Base-by-base conservation (phyloP, 2,329 filamentous ascomycete species). In the Colletotrichum tropicicola region DNA sequence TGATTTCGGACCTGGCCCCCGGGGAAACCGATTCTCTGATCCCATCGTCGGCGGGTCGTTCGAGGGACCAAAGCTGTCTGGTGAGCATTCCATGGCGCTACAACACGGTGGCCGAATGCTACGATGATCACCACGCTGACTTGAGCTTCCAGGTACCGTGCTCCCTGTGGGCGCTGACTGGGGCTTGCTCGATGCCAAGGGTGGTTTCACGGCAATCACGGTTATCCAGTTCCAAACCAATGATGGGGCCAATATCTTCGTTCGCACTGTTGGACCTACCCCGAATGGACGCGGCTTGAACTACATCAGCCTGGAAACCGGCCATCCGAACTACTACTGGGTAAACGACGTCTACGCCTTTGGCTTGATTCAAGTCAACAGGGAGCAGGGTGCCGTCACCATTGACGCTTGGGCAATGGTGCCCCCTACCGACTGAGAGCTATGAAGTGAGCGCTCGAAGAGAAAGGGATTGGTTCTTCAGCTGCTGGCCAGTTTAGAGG, bases 181-280 rank as follows among this genome's bases (percentile, higher is more conserved):
- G 37, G 59, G 59, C 5, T 45, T 63, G 3, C 13, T 59, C 10
- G 54, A 59, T 4, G 21, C 13, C 21, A 48, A 23, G 6, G 53
- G 54, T 5, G 39, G 45, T 1, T 59, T 63, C 37, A 17, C 28
- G 3, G 59, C 37, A 0, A 28, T 58, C 28, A 49, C 53, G 0
- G 13, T 44, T 4, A 58, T 57, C 5, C 44, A 63, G 6, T 58
- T 58, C 5, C 53, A 52, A 15, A 63, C 59, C 2, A 21, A 49
- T 5, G 53, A 63, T 28, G 44, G 28, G 6, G 59, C 37, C 17
- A 58, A 45, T 7, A 63, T 63, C 1, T 30, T 63, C 17, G 53
- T 45, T 2, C 53, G 30, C 19, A 17, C 32, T 5, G 15, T 10
- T 4, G 59, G 53, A 1, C 44, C 37, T 0, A 9, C 28, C 4